phyloP scores from a whole-genome alignment of 2,329 filamentous ascomycete genomes.

The Geosmithia flava region DNA sequence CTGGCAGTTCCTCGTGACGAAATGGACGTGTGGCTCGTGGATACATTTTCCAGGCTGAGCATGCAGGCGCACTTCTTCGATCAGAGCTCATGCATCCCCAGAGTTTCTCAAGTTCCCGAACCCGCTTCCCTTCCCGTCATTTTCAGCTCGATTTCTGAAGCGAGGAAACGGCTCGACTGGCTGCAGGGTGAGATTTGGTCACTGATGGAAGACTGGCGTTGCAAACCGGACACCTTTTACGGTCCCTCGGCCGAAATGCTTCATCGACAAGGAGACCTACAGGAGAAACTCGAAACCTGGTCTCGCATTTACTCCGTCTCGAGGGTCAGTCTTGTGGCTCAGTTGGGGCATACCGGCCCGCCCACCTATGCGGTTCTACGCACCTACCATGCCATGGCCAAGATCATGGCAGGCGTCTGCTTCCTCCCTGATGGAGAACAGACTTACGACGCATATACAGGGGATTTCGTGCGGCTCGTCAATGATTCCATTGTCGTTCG shows the following conservation, averaged over 20 bases:
- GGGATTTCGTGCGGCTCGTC: not conserved
- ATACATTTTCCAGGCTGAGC: slow-evolving; percentile 1
- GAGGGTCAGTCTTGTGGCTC: not conserved
- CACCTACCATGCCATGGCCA: not conserved
- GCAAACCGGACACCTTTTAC: not conserved
- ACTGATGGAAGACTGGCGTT: not conserved
- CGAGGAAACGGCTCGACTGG: slow-evolving; percentile 1
- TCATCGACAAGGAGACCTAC: not conserved
- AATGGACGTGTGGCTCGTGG: slow-evolving; percentile 1
- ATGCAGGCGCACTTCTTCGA: slow-evolving; percentile 1
- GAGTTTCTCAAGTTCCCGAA: not conserved
- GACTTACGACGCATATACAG: not conserved
- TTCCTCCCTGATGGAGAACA: not conserved
- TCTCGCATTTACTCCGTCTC: not conserved
- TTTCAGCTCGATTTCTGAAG: not conserved
- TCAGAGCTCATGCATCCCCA: not conserved
- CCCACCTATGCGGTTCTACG: not conserved
- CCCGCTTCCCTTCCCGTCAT: not conserved
- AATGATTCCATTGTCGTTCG: not conserved
- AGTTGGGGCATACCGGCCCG: not conserved
- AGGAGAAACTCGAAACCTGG: not conserved
- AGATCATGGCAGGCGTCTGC: not conserved
- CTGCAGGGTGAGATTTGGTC: not conserved
- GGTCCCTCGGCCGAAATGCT: not conserved
- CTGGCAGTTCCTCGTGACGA: not conserved